Evolutionary conservation across 176 grass and related monocot species (phyloP), one percentile per base, ranked within the genome.

Genomic region (Eremochloa ophiuroides): DNA sequence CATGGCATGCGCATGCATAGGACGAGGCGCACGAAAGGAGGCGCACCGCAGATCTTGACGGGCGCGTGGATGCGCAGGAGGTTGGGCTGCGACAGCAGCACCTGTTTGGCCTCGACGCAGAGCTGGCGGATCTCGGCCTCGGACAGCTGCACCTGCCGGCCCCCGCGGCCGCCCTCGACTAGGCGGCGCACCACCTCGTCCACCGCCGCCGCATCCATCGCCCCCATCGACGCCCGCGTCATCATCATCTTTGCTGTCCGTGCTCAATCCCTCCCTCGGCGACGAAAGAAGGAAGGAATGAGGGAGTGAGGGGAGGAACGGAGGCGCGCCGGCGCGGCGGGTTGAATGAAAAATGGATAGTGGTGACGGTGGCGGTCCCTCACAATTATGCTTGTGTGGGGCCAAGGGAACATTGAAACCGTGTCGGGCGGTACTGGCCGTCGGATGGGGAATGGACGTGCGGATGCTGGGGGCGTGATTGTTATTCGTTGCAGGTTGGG

Each of bases 61-160:
- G 94, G 69, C 69, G 69, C 69, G 42, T 73, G 69, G n/a, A 97
- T 44, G 22, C 55, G 22, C 16, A 73, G 10, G 71, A 51, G 46
- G 66, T 82, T 92, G 6, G 94, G 89, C 91, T 97, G 87, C 58
- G 91, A 82, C 62, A 97, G 87, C n/a, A 97, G 80, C 65, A 92
- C 91, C 73, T 85, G 84, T 72, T 94, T 97, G 8, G 89, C 94
- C 67, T 94, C 91, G 27, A 97, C 91, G 86, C 94, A 97, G 50
- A 97, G 94, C 80, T 92, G 89, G 31, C 94, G 89, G 78, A 97
- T 97, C 91, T 94, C 94, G 72, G 89, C 82, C 90, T 97, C 94
- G n/a, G 92, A 97, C 35, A 97, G 61, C 82, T 89, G 85, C 43
- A 97, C 94, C 94, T 94, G 94, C 38, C 74, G 81, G 20, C 89